phyloP scores from a whole-genome alignment of 202 grass and related monocot species.

The Alloteropsis angusta region DNA sequence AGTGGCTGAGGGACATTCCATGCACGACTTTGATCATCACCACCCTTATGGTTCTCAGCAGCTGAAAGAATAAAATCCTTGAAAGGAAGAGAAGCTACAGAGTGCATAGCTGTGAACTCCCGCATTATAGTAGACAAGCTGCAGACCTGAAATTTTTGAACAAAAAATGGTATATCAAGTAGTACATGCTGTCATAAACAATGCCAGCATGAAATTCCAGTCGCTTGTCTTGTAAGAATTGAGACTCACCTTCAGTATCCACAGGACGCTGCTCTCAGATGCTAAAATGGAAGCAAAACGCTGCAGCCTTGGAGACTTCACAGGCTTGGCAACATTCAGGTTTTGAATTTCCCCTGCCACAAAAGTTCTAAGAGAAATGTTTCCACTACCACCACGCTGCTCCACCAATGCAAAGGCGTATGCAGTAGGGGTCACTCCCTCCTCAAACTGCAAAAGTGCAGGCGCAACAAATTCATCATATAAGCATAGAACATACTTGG shows the following conservation, averaged over 20 bases:
- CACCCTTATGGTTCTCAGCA: constrained; percentile 43
- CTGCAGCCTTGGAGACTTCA: constrained; percentile 45
- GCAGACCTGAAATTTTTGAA: constrained; percentile 61
- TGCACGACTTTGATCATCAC: constrained; percentile 44
- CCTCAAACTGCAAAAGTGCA: constrained; percentile 57
- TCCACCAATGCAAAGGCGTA: constrained; percentile 92
- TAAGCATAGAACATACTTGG: not conserved
- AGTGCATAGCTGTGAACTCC: constrained; percentile 76
- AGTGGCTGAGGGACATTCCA: constrained; percentile 91
- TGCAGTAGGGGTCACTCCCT: constrained; percentile 47
- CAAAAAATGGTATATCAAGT: constrained; percentile 13
- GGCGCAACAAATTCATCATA: not conserved
- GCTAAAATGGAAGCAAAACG: constrained; percentile 50
- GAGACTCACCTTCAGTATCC: constrained; percentile 65
- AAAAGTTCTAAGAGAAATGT: constrained; percentile 62
- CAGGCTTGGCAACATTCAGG: constrained; percentile 54
- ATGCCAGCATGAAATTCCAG: not conserved
- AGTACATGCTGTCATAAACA: not conserved
- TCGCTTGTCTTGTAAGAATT: not conserved
- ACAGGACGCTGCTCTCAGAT: constrained; percentile 34
- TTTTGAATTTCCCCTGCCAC: constrained; percentile 59
- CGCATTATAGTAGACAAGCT: constrained; percentile 92
- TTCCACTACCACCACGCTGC: constrained; percentile 55
- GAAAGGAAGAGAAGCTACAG: constrained; percentile 75
- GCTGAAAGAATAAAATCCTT: constrained; percentile 90